A percentile compares a stretch with the other conserved stretches of the same genome.
phyloP scores from a whole-genome alignment of 2,329 filamentous ascomycete genomes.

The Claviceps monticola region DNA sequence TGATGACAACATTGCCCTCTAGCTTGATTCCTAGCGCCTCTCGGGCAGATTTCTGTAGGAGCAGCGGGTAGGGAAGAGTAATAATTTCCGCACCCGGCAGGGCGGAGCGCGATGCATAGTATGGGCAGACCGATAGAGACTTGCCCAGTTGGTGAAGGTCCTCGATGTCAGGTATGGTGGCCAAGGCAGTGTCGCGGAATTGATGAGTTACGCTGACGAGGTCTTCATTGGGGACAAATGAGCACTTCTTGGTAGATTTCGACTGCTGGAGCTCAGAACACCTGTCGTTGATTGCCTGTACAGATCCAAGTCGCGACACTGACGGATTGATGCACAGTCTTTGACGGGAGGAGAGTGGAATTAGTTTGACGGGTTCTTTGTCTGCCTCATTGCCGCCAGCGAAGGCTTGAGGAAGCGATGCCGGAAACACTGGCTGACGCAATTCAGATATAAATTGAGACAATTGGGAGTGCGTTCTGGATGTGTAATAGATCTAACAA shows the following conservation, averaged over 20 bases:
- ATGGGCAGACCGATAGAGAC: conserved; percentile 73
- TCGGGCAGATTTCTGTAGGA: conserved; percentile 74
- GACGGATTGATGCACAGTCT: conserved; percentile 80
- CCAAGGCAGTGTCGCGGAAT: conserved; percentile 75
- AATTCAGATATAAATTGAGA: conserved; percentile 79
- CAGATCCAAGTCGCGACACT: conserved; percentile 55
- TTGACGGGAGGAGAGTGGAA: conserved; percentile 76
- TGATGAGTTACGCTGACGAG: conserved; percentile 57
- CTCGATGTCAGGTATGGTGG: conserved; percentile 84
- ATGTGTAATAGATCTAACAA: conserved; percentile 70
- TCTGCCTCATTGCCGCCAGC: conserved; percentile 13
- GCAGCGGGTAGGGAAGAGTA: conserved; percentile 79
- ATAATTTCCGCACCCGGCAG: conserved; percentile 80
- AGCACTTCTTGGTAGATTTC: conserved; percentile 45
- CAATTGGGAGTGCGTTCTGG: conserved; percentile 82
- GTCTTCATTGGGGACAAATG: conserved; percentile 66
- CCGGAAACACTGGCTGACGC: conserved; percentile 61
- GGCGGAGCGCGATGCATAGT: conserved; percentile 82
- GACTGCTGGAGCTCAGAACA: conserved; percentile 83
- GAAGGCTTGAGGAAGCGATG: conserved; percentile 44
- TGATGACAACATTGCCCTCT: conserved; percentile 80
- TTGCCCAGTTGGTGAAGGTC: conserved; percentile 70
- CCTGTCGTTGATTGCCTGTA: conserved; percentile 81
- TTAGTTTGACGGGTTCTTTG: conserved; percentile 50
- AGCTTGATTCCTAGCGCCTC: conserved; percentile 79